Percentiles rank a stretch among this genome's conserved stretches.
These are phyloP conservation scores for Pichia sp. DNA, from an alignment of 1,139 yeast species.

Conservation along the genomic window DNA sequence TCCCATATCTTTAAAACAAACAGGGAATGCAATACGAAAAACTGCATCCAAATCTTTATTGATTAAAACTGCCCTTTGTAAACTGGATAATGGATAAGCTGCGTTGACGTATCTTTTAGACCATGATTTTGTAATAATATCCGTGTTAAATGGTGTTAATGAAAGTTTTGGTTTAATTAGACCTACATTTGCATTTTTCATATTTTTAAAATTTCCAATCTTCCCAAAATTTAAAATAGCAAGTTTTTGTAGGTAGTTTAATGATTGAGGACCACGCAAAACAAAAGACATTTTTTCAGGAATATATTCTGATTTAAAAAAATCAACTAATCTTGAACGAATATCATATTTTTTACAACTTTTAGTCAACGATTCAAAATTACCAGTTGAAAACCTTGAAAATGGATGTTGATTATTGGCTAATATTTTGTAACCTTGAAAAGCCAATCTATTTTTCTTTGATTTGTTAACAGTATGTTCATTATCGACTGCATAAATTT, in stretches of 20 bases:
- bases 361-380: conserved; percentile 31
- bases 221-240: conserved; percentile 37
- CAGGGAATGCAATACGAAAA: conserved; percentile 24
- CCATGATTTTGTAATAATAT: conserved; percentile 20
- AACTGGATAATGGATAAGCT: conserved; percentile 9
- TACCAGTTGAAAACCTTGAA: conserved; percentile 44
- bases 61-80: conserved; percentile 19
- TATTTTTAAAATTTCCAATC: conserved; percentile 10
- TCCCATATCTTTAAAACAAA: neutral
- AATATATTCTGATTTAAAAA: conserved; percentile 32
- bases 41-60: conserved; percentile 15
- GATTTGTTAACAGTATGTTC: conserved; percentile 53
- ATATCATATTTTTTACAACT: conserved; percentile 22
- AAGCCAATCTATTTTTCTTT: conserved; percentile 40
- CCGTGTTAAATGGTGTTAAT: neutral
- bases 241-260: conserved; percentile 48
- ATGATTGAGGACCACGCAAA: conserved; percentile 57
- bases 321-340: conserved; percentile 27
- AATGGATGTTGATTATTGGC: conserved; percentile 41
- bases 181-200: neutral
- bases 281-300: conserved; percentile 49
- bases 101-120: conserved; percentile 9
- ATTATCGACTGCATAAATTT: conserved; percentile 53
- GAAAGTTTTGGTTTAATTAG: neutral
- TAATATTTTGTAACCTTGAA: conserved; percentile 52